Base-by-base conservation (phyloP, 2,329 filamentous ascomycete species). In the Malbranchea cinnamomea region DNA sequence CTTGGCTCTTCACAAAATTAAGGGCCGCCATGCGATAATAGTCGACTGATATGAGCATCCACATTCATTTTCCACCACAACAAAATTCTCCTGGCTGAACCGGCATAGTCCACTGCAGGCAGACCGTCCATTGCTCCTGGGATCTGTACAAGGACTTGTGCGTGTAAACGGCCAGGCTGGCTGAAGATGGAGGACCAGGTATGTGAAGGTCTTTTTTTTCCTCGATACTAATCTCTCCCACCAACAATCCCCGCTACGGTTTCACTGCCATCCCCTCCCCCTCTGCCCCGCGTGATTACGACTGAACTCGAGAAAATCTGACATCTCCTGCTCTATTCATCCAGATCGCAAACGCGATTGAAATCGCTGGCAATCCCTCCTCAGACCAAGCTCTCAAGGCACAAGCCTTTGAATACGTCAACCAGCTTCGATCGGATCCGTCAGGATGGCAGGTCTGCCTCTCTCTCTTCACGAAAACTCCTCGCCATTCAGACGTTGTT, bases 401-500 rank as follows among this genome's bases (percentile, higher is more conserved):
- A 37, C 84, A 93, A 62, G 85, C 87, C 32, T 61, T 59, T 40
- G 60, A 63, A 26, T 63, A 60, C 43, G 47, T 75, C 38, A 68
- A 67, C 54, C 82, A 84, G 50, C 67, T 95, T 38, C 75, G 84
- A 41, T 64, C 74, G 48, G 78, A 94, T 50, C 73, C 81, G 27
- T 74, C 81, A 47, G 84, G 78, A 56, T 93, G 87, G 82, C 84
- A 92, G 56, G 73, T 82, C 45, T 92, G 85, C 60, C 73, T 89
- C 31, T 62, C 71, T 20, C 75, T 98, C 43, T 95, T 95, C 60
- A 80, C 75, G 32, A 74, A 81, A 51, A 68, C 68, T 15, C 83
- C 82, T 28, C 73, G 72, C 38, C 63, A 76, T 30, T 75, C 78
- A 40, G 85, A 94, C 43, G 74, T 93, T 31, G 78, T 91, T 29